These are phyloP conservation scores for Thraustochytrium sp. DNA, from an alignment of 352 stramenopile species.

Conservation along the genomic window DNA sequence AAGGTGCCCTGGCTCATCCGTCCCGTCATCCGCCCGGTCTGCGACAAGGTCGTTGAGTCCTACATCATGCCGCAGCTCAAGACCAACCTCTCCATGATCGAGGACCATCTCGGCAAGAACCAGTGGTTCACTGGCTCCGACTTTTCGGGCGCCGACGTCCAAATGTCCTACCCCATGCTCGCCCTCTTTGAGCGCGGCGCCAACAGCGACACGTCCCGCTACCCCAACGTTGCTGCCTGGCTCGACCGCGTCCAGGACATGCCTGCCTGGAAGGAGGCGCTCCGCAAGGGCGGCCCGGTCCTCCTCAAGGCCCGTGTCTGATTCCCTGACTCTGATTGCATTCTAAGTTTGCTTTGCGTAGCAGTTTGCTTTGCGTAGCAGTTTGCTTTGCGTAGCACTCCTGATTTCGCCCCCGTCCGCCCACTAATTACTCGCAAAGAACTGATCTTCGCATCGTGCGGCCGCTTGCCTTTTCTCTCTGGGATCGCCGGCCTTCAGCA, in stretches of 20 bases:
- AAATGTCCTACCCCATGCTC: background rate
- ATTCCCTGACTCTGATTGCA: no score
- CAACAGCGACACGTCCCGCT: background rate
- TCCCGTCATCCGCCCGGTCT: background rate
- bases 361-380: no score
- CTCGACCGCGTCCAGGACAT: background rate
- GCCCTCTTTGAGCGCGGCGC: background rate
- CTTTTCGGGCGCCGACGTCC: background rate
- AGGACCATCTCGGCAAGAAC: background rate
- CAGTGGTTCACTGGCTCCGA: slow-evolving; percentile 5
- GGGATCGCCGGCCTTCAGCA: no score
- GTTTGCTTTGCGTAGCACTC: no score
- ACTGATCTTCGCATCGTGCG: no score
- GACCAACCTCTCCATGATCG: background rate
- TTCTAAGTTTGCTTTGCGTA: no score
- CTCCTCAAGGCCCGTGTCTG: no score
- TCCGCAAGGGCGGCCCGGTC: no score
- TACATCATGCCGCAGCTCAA: background rate
- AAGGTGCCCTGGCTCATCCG: background rate
- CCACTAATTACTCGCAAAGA: no score
- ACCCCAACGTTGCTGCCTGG: background rate
- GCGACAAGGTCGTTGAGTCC: background rate
- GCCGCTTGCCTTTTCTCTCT: no score
- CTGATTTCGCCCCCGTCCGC: no score
- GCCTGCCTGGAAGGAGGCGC: background rate